These are phyloP conservation scores for Paragyromitra xinjiangensis DNA, from an alignment of 495 filamentous ascomycete genomes.

Conservation along the genomic window DNA sequence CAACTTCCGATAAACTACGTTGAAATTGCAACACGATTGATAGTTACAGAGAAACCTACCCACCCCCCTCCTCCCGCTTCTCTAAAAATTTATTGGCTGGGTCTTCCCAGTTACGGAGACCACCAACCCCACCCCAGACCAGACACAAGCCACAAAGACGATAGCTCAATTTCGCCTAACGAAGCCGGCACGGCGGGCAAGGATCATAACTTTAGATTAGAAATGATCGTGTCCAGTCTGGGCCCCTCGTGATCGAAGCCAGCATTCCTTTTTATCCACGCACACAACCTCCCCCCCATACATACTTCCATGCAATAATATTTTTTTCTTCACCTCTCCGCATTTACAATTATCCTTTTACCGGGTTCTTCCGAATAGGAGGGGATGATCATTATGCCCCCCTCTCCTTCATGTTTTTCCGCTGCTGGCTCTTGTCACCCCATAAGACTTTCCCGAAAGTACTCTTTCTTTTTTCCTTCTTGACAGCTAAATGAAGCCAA, in stretches of 20 bases:
- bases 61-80: neutral
- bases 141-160: constrained; percentile 1
- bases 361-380: constrained; percentile 38
- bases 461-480: constrained; percentile 24
- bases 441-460: constrained; percentile 3
- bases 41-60: constrained; percentile 20
- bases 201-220: constrained; percentile 54
- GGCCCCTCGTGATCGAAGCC: constrained; percentile 51
- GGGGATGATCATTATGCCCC: constrained; percentile 19
- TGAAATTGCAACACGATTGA: constrained; percentile 37
- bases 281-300: constrained; percentile 23
- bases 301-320: constrained; percentile 36
- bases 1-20: constrained; percentile 44
- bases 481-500: constrained; percentile 17
- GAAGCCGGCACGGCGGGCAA: constrained; percentile 29
- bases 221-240: constrained; percentile 47
- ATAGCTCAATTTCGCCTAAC: constrained; percentile 40
- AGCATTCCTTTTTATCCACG: constrained; percentile 45
- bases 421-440: constrained; percentile 19
- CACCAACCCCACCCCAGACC: constrained; percentile 16
- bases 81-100: constrained; percentile 27
- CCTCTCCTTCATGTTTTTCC: constrained; percentile 26
- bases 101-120: constrained; percentile 21
- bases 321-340: constrained; percentile 23
- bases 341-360: constrained; percentile 47